Conservation (phyloP, 2,329 filamentous ascomycete species). For the Metarhizium humberi region DNA sequence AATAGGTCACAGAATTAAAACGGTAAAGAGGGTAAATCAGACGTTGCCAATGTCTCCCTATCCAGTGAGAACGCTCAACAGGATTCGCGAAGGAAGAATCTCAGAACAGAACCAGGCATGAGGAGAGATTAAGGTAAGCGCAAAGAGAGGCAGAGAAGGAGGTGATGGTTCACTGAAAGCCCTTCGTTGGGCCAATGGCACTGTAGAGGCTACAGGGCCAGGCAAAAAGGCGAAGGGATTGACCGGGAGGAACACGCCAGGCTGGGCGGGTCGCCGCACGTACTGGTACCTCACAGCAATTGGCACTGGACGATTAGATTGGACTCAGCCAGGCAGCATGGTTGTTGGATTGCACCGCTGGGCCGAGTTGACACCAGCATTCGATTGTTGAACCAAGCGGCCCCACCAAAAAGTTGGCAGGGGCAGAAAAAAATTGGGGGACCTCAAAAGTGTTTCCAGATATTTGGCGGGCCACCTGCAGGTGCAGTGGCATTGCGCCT, state of each 20-base stretch:
- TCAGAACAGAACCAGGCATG: not conserved
- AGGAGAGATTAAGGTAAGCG: not conserved
- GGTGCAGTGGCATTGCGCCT: not conserved
- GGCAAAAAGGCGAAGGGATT: not conserved
- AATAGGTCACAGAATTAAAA: constrained; percentile 7
- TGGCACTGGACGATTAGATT: constrained; percentile 10
- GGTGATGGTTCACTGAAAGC: not conserved
- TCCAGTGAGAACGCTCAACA: constrained; percentile 12
- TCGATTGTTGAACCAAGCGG: constrained; percentile 26
- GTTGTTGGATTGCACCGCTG: not conserved
- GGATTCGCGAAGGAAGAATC: constrained; percentile 1
- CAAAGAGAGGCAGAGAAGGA: not conserved
- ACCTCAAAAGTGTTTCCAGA: constrained; percentile 1
- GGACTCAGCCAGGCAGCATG: constrained; percentile 7
- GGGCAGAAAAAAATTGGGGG: constrained; percentile 24
- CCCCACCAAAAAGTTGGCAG: constrained; percentile 23
- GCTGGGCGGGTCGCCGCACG: not conserved
- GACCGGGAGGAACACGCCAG: not conserved
- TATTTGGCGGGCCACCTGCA: constrained; percentile 7
- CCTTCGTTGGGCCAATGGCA: not conserved
- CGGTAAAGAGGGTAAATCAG: constrained; percentile 12
- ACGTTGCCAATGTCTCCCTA: constrained; percentile 13
- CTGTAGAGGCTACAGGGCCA: not conserved
- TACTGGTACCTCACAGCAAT: constrained; percentile 1
- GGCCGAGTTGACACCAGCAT: constrained; percentile 1